Percentiles rank a stretch among this genome's conserved stretches.
phyloP scores from a whole-genome alignment of 352 stramenopile species.

The Globisporangium emineosum region DNA sequence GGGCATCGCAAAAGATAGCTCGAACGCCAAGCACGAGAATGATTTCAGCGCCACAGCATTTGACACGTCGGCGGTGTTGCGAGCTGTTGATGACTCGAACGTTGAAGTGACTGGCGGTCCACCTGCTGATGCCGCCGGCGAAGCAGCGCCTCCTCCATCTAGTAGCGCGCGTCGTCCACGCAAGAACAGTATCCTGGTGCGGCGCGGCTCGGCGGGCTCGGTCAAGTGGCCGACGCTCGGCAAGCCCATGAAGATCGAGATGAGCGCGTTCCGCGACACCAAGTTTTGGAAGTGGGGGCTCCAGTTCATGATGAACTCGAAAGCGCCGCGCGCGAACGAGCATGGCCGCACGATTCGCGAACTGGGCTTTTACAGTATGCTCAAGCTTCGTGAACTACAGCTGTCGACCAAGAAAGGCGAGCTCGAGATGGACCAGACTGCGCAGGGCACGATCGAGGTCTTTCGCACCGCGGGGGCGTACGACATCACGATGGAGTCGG shows the following conservation, averaged over 20 bases:
- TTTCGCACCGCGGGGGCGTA: constrained; percentile 55
- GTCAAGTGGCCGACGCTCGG: constrained; percentile 38
- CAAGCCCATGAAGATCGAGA: constrained; percentile 85
- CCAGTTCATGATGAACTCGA: constrained; percentile 83
- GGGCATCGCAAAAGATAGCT: constrained; percentile 24
- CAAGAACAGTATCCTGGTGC: constrained; percentile 21
- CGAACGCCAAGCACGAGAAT: constrained; percentile 9
- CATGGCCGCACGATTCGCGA: constrained; percentile 80
- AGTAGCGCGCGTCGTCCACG: constrained; percentile 3
- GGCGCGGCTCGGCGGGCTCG: constrained; percentile 10
- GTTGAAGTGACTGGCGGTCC: constrained; percentile 33
- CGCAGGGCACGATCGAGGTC: constrained; percentile 80
- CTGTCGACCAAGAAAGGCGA: constrained; percentile 73
- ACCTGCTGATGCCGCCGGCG: constrained; percentile 32
- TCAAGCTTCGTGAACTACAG: constrained; percentile 79
- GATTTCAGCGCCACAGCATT: constrained; percentile 3
- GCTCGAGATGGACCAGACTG: constrained; percentile 85
- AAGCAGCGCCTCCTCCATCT: constrained; percentile 11
- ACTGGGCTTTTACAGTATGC: constrained; percentile 84
- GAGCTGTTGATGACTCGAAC: constrained; percentile 11
- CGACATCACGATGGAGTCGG: constrained; percentile 68
- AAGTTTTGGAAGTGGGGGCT: constrained; percentile 88
- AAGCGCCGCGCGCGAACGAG: constrained; percentile 69
- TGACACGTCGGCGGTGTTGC: constrained; percentile 16
- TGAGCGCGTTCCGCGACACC: constrained; percentile 73